Conservation (phyloP, 345 rosid species). For the Murraya koenigii region DNA sequence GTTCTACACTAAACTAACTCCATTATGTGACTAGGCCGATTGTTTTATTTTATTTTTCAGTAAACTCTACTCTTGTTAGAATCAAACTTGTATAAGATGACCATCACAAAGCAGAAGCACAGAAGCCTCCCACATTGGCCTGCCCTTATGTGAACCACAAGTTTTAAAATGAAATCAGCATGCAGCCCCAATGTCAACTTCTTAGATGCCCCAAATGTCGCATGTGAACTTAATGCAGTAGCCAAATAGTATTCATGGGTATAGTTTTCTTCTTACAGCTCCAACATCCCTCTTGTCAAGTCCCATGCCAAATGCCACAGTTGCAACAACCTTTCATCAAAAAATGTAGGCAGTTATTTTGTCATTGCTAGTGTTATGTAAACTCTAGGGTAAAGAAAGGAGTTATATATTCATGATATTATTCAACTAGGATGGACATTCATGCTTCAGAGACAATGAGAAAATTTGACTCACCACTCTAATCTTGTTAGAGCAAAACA, state of each 20-base stretch:
- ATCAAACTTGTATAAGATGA: not conserved
- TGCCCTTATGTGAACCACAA: constrained; percentile 1
- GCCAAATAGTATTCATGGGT: constrained; percentile 16
- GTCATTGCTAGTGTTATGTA: not conserved
- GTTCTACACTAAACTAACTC: not conserved
- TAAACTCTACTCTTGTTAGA: not conserved
- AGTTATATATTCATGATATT: not conserved
- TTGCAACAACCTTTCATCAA: constrained; percentile 86
- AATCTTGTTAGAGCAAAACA: constrained; percentile 89
- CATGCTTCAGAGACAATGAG: constrained; percentile 1
- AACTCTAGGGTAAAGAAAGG: constrained; percentile 6
- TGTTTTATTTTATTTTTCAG: not conserved
- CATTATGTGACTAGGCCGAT: not conserved
- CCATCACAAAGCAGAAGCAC: not conserved
- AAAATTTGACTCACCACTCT: constrained; percentile 67
- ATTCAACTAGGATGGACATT: not conserved
- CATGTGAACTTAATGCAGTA: constrained; percentile 13
- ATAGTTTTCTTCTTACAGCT: constrained; percentile 69
- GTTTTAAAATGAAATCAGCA: not conserved
- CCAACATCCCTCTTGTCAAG: constrained; percentile 93
- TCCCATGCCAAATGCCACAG: constrained; percentile 99
- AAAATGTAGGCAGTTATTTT: constrained; percentile 13
- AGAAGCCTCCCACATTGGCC: not conserved
- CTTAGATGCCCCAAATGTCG: not conserved
- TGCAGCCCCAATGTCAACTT: not conserved